Conservation (phyloP, 2,329 filamentous ascomycete species). For the Alternaria alternata region DNA sequence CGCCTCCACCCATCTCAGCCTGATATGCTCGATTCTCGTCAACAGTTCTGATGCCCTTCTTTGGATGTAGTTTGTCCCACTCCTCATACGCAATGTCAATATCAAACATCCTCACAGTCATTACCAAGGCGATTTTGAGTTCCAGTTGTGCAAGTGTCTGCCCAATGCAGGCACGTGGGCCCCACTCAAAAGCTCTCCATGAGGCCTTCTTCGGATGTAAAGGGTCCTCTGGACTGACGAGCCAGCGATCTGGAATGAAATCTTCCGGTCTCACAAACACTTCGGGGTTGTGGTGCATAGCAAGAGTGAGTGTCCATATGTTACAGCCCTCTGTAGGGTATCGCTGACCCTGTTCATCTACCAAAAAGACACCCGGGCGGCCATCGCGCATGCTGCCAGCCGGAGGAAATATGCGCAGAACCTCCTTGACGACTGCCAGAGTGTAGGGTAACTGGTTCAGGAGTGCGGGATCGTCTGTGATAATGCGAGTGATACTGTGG, state of each 20-base stretch:
- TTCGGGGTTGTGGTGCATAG: constrained; percentile 26
- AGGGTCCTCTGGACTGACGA: constrained; percentile 10
- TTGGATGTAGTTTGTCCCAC: constrained; percentile 28
- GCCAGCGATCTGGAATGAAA: constrained; percentile 37
- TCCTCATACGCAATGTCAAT: constrained; percentile 22
- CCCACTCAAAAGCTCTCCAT: constrained; percentile 51
- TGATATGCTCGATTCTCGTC: constrained; percentile 27
- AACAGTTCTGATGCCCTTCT: constrained; percentile 24
- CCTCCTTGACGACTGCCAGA: constrained; percentile 47
- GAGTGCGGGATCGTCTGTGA: constrained; percentile 24
- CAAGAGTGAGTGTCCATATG: constrained; percentile 15
- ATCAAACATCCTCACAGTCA: constrained; percentile 17
- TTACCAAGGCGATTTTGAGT: constrained; percentile 20
- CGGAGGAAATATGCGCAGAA: constrained; percentile 41
- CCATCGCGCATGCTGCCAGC: constrained; percentile 37
- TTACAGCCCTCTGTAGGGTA: constrained; percentile 21
- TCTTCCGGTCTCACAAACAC: constrained; percentile 21
- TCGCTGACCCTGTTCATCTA: constrained; percentile 7
- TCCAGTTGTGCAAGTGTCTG: constrained; percentile 48
- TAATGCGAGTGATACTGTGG: not conserved
- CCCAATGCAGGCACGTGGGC: constrained; percentile 50
- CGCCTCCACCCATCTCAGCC: constrained; percentile 19
- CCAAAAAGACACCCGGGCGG: constrained; percentile 1
- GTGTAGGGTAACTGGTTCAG: constrained; percentile 41
- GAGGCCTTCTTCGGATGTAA: constrained; percentile 20